phyloP scores from a whole-genome alignment of 2,329 filamentous ascomycete species.

The Stemphylium lycopersici region DNA sequence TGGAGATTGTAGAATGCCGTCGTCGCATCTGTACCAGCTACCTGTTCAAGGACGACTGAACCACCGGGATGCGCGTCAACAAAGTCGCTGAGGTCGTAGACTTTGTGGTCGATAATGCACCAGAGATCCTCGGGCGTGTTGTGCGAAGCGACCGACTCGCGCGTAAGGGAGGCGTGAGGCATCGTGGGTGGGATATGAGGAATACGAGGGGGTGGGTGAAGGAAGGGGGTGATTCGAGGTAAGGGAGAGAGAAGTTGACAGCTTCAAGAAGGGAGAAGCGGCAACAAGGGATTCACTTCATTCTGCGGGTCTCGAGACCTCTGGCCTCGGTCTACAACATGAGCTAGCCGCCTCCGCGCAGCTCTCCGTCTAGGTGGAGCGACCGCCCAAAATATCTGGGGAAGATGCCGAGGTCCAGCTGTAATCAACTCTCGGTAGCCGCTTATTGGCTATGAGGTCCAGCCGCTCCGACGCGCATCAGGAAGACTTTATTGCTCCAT shows the following conservation, averaged over 20 bases:
- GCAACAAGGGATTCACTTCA: slow-evolving; percentile 14
- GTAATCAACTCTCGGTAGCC: no score
- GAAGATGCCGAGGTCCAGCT: slow-evolving; percentile 28
- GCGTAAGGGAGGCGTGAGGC: slow-evolving; percentile 50
- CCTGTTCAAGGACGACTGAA: slow-evolving; percentile 77
- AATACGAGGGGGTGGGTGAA: not conserved
- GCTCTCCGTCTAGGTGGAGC: slow-evolving; percentile 22
- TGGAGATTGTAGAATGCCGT: slow-evolving; percentile 90
- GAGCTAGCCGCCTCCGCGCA: slow-evolving; percentile 26
- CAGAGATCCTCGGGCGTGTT: slow-evolving; percentile 77
- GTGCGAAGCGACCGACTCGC: slow-evolving; percentile 73
- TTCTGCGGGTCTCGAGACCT: slow-evolving; percentile 8
- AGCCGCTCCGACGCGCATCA: no score
- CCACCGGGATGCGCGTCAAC: slow-evolving; percentile 85
- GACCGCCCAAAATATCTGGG: slow-evolving; percentile 21
- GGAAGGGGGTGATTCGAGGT: not conserved
- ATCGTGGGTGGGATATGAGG: slow-evolving; percentile 22
- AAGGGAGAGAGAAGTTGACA: not conserved
- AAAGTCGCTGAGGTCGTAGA: slow-evolving; percentile 88
- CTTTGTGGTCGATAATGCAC: slow-evolving; percentile 84
- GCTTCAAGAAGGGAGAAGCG: slow-evolving; percentile 3
- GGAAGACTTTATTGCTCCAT: no score
- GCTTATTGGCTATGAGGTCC: no score
- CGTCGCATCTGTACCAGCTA: slow-evolving; percentile 82
- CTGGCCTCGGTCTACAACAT: slow-evolving; percentile 24